Evolutionary conservation across 2,329 filamentous ascomycete species (phyloP), one percentile per base, ranked within the genome.

Genomic region (Pseudocercospora fuligena): DNA sequence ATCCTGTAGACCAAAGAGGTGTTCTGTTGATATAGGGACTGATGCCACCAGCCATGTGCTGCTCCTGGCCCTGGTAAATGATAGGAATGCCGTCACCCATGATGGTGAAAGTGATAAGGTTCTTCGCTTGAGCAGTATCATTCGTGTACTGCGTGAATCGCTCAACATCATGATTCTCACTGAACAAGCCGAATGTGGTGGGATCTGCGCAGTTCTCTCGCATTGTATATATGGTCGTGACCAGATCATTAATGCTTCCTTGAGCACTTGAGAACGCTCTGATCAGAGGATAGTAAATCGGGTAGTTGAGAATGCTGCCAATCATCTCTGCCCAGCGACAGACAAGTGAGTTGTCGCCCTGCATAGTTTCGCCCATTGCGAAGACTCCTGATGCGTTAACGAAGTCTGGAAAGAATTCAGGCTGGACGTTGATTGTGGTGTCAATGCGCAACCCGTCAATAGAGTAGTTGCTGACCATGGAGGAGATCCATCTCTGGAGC

Each of bases 41-140:
- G 2, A 73, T 74, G 9, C 69, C 72, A 47, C 79, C 79, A 9
- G 70, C 56, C 69, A 78, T 80, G 61, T 80, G 78, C 65, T 82
- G 80, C 64, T 82, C 80, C 66, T 82, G 80, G 12, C 80, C 80
- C 36, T 78, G 74, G 63, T 80, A 82, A 47, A 82, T 72, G 68
- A 81, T 79, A 0, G 80, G 80, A 9, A 82, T 80, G 46, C 80
- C 80, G 65, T 82, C 80, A 25, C 73, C 71, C 33, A 82, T 76
- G 23, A 82, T 70, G 5, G 76, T 79, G 65, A 76, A 79, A 21
- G 76, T 74, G 51, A 81, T 73, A 21, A 78, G 75, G 69, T 81
- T 82, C 69, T 78, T 78, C 1, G 78, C 79, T 5, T 77, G 75
- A 9, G 75, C 66, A 23, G 78, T 67, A 63, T 81, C 79, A 12